Evolutionary conservation across 2,329 filamentous ascomycete species (phyloP).

Genomic region (Lachnellula arida): DNA sequence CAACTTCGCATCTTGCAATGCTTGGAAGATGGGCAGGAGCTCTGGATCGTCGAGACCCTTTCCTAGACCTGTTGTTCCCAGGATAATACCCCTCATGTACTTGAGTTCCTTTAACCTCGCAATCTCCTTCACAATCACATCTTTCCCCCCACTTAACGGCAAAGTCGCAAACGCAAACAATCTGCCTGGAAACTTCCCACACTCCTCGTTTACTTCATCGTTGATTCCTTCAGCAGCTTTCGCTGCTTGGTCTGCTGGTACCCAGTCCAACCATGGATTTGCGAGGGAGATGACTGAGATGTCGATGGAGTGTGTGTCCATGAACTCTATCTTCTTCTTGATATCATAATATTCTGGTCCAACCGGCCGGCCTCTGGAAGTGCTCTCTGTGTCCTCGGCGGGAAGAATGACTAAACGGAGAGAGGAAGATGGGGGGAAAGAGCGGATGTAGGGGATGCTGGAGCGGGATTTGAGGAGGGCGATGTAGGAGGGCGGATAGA

Average conservation of each 20-base stretch:
- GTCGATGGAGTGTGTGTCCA: conserved; percentile 78
- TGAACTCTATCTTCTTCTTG: conserved; percentile 75
- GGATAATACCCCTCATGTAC: conserved; percentile 78
- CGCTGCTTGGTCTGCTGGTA: conserved; percentile 56
- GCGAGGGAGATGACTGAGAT: conserved; percentile 83
- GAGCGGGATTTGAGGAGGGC: conserved; percentile 53
- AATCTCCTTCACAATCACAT: conserved; percentile 62
- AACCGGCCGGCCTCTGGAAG: conserved; percentile 72
- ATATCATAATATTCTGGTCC: conserved; percentile 81
- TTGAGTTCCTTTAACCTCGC: conserved; percentile 54
- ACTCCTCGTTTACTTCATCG: conserved; percentile 70
- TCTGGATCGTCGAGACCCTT: conserved; percentile 72
- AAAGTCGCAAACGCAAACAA: conserved; percentile 82
- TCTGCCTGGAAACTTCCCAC: conserved; percentile 57
- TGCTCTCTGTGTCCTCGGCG: conserved; percentile 48
- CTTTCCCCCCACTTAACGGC: conserved; percentile 64
- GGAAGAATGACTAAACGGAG: conserved; percentile 65
- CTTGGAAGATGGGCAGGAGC: conserved; percentile 67
- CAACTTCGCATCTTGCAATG: conserved; percentile 59
- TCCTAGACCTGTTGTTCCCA: conserved; percentile 79
- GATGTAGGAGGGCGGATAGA: conserved; percentile 63
- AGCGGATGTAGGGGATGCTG: conserved; percentile 66
- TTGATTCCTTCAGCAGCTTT: conserved; percentile 66
- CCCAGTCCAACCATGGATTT: conserved; percentile 91
- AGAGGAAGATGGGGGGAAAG: conserved; percentile 52